These are phyloP conservation scores for Paraleonurus japonicus DNA, from an alignment of 257 asterid genomes.

Conservation along the genomic window DNA sequence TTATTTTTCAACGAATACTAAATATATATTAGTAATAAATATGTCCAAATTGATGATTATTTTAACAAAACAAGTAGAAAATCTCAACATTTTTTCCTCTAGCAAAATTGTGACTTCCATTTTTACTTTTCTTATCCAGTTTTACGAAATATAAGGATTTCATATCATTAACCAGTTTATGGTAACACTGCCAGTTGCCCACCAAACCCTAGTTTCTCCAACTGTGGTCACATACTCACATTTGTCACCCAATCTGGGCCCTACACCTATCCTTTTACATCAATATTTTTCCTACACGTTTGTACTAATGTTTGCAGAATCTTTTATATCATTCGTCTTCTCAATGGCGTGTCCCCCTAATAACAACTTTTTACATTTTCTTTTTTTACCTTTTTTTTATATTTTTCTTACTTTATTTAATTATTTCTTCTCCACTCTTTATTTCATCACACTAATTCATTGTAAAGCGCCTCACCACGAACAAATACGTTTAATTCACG, in stretches of 20 bases:
- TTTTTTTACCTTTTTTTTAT: neutral
- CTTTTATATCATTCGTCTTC: constrained; percentile 34
- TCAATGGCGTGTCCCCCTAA: constrained; percentile 43
- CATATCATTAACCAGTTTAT: neutral
- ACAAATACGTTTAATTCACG: neutral
- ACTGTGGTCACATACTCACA: neutral
- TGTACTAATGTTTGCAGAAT: constrained; percentile 33
- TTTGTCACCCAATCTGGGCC: constrained; percentile 19
- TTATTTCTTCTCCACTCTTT: neutral
- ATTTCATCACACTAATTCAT: neutral
- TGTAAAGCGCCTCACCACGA: neutral
- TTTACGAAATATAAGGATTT: constrained; percentile 17
- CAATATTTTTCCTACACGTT: constrained; percentile 24
- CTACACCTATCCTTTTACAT: constrained; percentile 13
- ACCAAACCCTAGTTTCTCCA: constrained; percentile 17
- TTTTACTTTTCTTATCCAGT: neutral
- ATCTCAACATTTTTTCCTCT: too few relatives aligned
- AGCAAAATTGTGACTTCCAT: too few relatives aligned
- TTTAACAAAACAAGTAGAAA: too few relatives aligned
- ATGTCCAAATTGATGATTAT: too few relatives aligned
- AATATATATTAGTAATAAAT: too few relatives aligned
- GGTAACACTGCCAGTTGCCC: constrained; percentile 4
- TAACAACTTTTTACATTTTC: neutral
- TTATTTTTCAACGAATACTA: too few relatives aligned
- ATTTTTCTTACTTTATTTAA: neutral